These are phyloP conservation scores for Exutisphaerella laricina DNA, from an alignment of 2,329 filamentous ascomycete species.

Conservation along the genomic window DNA sequence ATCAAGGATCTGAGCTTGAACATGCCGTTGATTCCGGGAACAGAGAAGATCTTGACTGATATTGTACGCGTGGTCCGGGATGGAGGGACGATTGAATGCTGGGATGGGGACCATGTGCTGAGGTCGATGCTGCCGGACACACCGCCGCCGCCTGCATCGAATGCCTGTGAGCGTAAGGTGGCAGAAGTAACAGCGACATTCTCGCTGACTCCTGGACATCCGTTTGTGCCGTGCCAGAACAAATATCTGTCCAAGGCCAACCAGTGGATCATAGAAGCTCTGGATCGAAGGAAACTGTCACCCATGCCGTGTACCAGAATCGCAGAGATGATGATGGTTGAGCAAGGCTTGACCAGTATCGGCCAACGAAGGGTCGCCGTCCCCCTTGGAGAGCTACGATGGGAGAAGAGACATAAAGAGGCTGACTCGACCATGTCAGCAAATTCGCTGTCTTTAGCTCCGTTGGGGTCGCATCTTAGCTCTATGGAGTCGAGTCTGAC, in stretches of 20 bases:
- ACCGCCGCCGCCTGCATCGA: constrained; percentile 52
- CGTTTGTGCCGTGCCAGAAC: constrained; percentile 74
- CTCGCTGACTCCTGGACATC: constrained; percentile 73
- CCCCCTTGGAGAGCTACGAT: constrained; percentile 75
- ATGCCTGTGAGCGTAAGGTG: constrained; percentile 57
- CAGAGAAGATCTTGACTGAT: constrained; percentile 60
- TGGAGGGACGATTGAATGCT: constrained; percentile 76
- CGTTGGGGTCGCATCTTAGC: constrained; percentile 16
- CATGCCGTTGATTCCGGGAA: constrained; percentile 52
- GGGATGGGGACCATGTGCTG: constrained; percentile 82
- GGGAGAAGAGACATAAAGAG: constrained; percentile 66
- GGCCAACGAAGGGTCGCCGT: constrained; percentile 76
- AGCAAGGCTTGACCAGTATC: constrained; percentile 67
- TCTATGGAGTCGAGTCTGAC: constrained; percentile 13
- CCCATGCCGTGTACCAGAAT: constrained; percentile 74
- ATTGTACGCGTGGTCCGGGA: constrained; percentile 69
- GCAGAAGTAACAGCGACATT: constrained; percentile 73
- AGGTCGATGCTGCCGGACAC: constrained; percentile 78
- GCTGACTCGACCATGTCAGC: constrained; percentile 20
- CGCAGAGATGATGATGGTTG: constrained; percentile 71
- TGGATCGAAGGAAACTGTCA: constrained; percentile 65
- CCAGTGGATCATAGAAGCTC: constrained; percentile 68
- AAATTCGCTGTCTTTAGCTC: constrained; percentile 20
- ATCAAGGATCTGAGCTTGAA: constrained; percentile 74
- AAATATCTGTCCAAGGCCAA: constrained; percentile 79